Percentiles rank a stretch among this genome's conserved stretches.
These are phyloP conservation scores for Microdochium trichocladiopsis DNA, from an alignment of 2,329 filamentous ascomycete genomes.

Conservation along the genomic window DNA sequence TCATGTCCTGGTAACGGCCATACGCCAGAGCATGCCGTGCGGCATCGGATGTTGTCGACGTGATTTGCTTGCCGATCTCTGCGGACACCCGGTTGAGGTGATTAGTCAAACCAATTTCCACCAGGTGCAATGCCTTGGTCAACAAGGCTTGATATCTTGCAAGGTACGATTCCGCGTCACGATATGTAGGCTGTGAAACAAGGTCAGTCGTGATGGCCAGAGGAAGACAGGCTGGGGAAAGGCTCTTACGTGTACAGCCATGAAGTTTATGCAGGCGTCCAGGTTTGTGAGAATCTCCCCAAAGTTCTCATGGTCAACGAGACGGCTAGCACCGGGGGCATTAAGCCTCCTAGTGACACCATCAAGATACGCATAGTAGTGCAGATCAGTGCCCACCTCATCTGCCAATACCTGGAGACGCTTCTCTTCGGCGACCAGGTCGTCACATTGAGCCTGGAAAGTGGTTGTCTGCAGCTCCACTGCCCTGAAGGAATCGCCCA, in stretches of 20 bases:
- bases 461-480: slow-evolving; percentile 89
- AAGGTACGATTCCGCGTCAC: slow-evolving; percentile 80
- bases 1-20: slow-evolving; percentile 51
- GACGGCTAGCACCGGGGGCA: slow-evolving; percentile 78
- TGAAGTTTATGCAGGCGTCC: slow-evolving; percentile 87
- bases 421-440: slow-evolving; percentile 74
- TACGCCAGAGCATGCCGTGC: slow-evolving; percentile 53
- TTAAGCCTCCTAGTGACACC: slow-evolving; percentile 85
- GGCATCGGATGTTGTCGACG: slow-evolving; percentile 48
- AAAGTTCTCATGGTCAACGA: slow-evolving; percentile 80
- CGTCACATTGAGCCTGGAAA: slow-evolving; percentile 88
- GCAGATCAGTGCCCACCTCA: slow-evolving; percentile 80
- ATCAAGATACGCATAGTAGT: slow-evolving; percentile 91
- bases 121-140: slow-evolving; percentile 54
- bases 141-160: slow-evolving; percentile 81
- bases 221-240: background rate
- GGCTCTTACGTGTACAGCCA: slow-evolving; percentile 73
- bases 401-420: slow-evolving; percentile 73
- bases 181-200: slow-evolving; percentile 60
- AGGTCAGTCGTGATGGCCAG: slow-evolving; percentile 4
- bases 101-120: slow-evolving; percentile 49
- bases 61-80: slow-evolving; percentile 48
- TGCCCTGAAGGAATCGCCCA: slow-evolving; percentile 79
- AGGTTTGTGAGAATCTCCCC: slow-evolving; percentile 81
- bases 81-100: slow-evolving; percentile 44